These are phyloP conservation scores for Phytophthora aleatoria DNA, from an alignment of 352 stramenopile genomes.

Conservation along the genomic window DNA sequence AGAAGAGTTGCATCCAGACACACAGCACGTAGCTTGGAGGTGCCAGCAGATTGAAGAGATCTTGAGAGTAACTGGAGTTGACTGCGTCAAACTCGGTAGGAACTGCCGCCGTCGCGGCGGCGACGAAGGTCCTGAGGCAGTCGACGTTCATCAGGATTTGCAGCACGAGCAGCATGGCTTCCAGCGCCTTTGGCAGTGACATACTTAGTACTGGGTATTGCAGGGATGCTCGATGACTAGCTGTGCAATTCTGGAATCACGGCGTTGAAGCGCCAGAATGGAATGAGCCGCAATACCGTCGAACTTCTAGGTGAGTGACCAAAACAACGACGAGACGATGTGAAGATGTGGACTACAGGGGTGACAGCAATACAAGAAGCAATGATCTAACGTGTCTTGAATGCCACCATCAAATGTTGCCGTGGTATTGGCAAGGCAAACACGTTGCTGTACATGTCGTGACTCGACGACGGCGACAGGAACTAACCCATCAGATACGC, in stretches of 20 bases:
- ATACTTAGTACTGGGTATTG: background rate
- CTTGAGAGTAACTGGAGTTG: background rate
- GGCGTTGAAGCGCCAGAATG: background rate
- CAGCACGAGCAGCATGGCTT: conserved; percentile 4
- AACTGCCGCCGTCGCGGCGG: background rate
- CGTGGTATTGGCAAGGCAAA: too few relatives aligned
- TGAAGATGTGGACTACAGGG: background rate
- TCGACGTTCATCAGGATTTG: conserved; percentile 6
- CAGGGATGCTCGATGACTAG: background rate
- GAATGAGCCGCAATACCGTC: background rate
- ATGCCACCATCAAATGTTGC: too few relatives aligned
- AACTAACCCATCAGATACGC: too few relatives aligned
- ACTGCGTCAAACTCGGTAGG: conserved; percentile 3
- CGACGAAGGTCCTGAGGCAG: conserved; percentile 10
- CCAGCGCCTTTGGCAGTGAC: background rate
- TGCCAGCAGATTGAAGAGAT: conserved; percentile 17
- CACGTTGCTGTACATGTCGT: too few relatives aligned
- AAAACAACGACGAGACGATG: background rate
- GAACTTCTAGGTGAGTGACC: background rate
- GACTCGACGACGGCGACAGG: too few relatives aligned
- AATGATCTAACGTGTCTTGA: too few relatives aligned
- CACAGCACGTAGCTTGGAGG: conserved; percentile 8
- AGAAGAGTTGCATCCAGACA: conserved; percentile 1
- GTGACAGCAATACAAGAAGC: too few relatives aligned
- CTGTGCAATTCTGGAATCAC: background rate